These are phyloP conservation scores for Dysphania ambrosioides DNA, from an alignment of 148 eudicot species.

Conservation along the genomic window DNA sequence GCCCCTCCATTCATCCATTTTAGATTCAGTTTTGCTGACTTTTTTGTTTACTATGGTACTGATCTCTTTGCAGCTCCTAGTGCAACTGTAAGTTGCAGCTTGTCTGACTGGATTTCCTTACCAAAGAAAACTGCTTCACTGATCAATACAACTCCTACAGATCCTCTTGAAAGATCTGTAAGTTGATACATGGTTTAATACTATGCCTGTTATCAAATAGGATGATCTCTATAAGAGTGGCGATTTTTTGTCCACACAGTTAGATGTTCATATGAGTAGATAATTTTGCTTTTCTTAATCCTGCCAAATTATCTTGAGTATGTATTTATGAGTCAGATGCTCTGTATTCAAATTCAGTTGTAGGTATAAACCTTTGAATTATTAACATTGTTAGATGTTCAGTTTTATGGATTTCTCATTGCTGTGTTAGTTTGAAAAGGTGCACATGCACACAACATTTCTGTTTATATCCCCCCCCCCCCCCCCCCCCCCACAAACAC, in stretches of 20 bases:
- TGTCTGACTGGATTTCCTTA: slow-evolving; percentile 28
- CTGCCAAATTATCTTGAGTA: not conserved
- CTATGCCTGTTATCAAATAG: not conserved
- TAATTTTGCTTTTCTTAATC: not conserved
- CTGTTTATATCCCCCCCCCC: too few relatives aligned
- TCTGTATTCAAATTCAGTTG: not conserved
- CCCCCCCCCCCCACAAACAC: too few relatives aligned
- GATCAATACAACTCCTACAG: slow-evolving; percentile 16
- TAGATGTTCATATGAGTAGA: not conserved
- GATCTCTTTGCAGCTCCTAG: slow-evolving; percentile 35
- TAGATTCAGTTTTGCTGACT: not conserved
- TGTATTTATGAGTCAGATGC: not conserved
- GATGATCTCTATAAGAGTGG: not conserved
- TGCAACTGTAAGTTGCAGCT: slow-evolving; percentile 27
- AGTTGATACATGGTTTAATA: slow-evolving; percentile 25
- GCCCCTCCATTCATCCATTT: not conserved
- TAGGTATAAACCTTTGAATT: not conserved
- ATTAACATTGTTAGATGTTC: not conserved
- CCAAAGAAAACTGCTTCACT: slow-evolving; percentile 23
- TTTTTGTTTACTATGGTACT: slow-evolving; percentile 4
- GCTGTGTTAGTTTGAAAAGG: too few relatives aligned
- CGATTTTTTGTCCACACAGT: too few relatives aligned
- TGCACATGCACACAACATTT: too few relatives aligned
- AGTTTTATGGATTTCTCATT: not conserved
- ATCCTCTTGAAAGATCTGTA: slow-evolving; percentile 32